Conservation (phyloP, 78 protist genomes). For the Guillardia theta region DNA sequence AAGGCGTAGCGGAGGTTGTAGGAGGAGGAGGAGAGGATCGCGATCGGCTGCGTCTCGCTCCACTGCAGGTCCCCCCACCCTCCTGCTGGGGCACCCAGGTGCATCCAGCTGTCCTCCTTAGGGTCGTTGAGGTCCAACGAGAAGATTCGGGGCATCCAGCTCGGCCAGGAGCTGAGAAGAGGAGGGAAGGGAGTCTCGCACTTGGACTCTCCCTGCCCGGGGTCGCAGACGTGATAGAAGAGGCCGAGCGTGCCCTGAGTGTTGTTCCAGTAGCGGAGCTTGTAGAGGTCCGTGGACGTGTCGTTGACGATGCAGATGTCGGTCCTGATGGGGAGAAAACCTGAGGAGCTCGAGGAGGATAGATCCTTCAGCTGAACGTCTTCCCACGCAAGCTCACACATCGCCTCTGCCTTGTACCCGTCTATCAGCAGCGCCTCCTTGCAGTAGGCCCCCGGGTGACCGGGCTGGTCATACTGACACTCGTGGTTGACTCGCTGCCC, state of each 20-base stretch:
- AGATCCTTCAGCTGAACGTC: neutral
- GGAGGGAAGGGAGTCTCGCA: neutral
- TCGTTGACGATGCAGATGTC: slow-evolving; percentile 16
- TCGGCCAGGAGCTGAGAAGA: neutral
- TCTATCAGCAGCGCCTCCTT: slow-evolving; percentile 4
- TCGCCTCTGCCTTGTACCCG: neutral
- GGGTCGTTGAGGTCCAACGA: neutral
- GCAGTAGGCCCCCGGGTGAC: neutral
- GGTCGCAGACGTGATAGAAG: neutral
- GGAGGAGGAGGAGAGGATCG: neutral
- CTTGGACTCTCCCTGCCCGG: neutral
- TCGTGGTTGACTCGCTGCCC: neutral
- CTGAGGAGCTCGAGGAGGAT: neutral
- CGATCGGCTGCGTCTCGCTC: slow-evolving; percentile 9
- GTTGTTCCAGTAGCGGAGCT: slow-evolving; percentile 11
- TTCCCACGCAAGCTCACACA: neutral
- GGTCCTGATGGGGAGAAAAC: neutral
- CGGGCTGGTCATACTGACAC: neutral
- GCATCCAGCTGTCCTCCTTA: neutral
- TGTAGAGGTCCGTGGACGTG: neutral
- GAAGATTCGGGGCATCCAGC: neutral
- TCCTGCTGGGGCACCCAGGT: neutral
- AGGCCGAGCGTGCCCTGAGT: slow-evolving; percentile 21
- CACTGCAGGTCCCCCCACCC: neutral
- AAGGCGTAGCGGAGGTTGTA: neutral